Evolutionary conservation across 2,329 filamentous ascomycete genomes (phyloP).

Genomic region (Alternaria infectoria): DNA sequence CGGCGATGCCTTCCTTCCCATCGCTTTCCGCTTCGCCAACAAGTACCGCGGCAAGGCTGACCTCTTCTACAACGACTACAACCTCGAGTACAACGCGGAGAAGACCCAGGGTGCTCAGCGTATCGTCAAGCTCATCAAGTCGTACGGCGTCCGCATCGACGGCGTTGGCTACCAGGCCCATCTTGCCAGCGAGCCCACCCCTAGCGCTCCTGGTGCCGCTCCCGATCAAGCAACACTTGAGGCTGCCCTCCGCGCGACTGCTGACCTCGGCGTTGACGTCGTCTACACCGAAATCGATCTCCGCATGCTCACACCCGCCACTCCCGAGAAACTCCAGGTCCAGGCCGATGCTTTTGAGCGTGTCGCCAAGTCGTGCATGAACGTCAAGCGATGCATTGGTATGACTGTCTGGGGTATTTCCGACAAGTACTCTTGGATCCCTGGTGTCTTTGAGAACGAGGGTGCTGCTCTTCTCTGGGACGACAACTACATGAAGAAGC

Average conservation of each 20-base stretch:
- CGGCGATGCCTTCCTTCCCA: slow-evolving; percentile 54
- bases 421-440: slow-evolving; percentile 52
- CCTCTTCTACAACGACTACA: slow-evolving; percentile 69
- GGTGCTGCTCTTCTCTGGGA: slow-evolving; percentile 47
- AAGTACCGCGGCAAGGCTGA: slow-evolving; percentile 49
- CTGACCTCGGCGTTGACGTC: slow-evolving; percentile 62
- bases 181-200: slow-evolving; percentile 59
- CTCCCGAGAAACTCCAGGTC: slow-evolving; percentile 49
- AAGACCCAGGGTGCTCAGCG: slow-evolving; percentile 47
- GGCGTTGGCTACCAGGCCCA: slow-evolving; percentile 70
- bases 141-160: slow-evolving; percentile 59
- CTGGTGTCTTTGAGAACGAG: slow-evolving; percentile 45
- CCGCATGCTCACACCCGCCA: slow-evolving; percentile 57
- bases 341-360: slow-evolving; percentile 58
- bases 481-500: slow-evolving; percentile 44
- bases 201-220: slow-evolving; percentile 48
- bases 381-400: slow-evolving; percentile 47
- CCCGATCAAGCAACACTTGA: slow-evolving; percentile 55
- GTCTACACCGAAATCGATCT: slow-evolving; percentile 69
- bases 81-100: slow-evolving; percentile 62
- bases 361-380: slow-evolving; percentile 47
- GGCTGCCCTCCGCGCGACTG: slow-evolving; percentile 59
- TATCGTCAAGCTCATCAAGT: slow-evolving; percentile 50
- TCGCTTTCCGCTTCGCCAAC: slow-evolving; percentile 52
- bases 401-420: slow-evolving; percentile 57